A percentile compares a stretch with the other conserved stretches of the same genome.
These are phyloP conservation scores for Decorospora gaudefroyi DNA, from an alignment of 2,329 filamentous ascomycete genomes.

Conservation along the genomic window DNA sequence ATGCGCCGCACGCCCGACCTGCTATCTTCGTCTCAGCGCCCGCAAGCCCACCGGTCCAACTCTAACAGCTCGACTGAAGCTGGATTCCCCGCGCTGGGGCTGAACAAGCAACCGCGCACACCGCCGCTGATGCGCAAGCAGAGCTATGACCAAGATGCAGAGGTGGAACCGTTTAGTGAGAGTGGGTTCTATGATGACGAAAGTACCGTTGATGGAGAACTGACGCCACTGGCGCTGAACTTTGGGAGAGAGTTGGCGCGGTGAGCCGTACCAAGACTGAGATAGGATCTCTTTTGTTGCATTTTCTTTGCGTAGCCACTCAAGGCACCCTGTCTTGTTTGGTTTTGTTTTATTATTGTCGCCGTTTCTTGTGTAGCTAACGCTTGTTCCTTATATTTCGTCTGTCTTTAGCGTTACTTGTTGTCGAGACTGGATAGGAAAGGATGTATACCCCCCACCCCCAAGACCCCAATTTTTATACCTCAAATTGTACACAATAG, in stretches of 20 bases:
- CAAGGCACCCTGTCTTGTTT: slow-evolving; percentile 5
- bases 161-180: slow-evolving; percentile 55
- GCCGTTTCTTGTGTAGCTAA: slow-evolving; percentile 19
- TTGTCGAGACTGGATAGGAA: slow-evolving; percentile 2
- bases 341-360: slow-evolving; percentile 1
- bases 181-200: slow-evolving; percentile 57
- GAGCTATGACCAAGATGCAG: slow-evolving; percentile 64
- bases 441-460: slow-evolving; percentile 7
- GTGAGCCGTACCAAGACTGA: not conserved
- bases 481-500: slow-evolving; percentile 2
- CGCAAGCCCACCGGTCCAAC: slow-evolving; percentile 33
- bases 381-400: slow-evolving; percentile 16
- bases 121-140: slow-evolving; percentile 61
- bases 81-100: slow-evolving; percentile 40
- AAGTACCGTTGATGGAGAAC: slow-evolving; percentile 51
- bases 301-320: not conserved
- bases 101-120: slow-evolving; percentile 49
- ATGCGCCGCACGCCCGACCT: slow-evolving; percentile 65
- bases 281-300: slow-evolving; percentile 12
- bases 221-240: slow-evolving; percentile 42
- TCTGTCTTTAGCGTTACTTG: not conserved
- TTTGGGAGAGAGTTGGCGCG: slow-evolving; percentile 38
- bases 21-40: slow-evolving; percentile 37
- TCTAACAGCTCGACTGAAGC: slow-evolving; percentile 36
- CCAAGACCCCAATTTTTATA: not conserved